phyloP scores from a whole-genome alignment of 345 rosid genomes.

The Litchi chinensis region DNA sequence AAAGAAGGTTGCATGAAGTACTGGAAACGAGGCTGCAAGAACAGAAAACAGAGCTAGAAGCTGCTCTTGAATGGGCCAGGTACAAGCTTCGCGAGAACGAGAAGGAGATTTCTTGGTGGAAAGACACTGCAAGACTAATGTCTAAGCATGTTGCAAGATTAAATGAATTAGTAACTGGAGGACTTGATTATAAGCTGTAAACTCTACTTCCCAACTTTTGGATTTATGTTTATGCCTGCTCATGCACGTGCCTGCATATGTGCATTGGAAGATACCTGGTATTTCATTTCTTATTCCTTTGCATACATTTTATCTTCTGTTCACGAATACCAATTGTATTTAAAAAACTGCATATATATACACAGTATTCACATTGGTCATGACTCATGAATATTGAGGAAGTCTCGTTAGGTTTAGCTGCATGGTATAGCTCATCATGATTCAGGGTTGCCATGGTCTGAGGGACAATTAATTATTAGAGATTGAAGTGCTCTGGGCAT shows the following conservation, averaged over 20 bases:
- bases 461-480: no score
- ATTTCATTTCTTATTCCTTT: background rate
- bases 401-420: background rate
- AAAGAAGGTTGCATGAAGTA: slow-evolving; percentile 65
- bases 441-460: background rate
- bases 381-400: background rate
- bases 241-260: background rate
- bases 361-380: background rate
- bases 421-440: background rate
- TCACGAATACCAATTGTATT: no score
- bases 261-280: background rate
- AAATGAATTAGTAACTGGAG: background rate
- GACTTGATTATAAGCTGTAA: background rate
- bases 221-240: background rate
- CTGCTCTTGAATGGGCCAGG: slow-evolving; percentile 43
- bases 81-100: slow-evolving; percentile 60
- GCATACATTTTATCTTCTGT: background rate
- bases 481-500: background rate
- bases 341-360: background rate
- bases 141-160: slow-evolving; percentile 45
- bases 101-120: slow-evolving; percentile 76
- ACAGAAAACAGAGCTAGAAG: slow-evolving; percentile 66
- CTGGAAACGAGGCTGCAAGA: slow-evolving; percentile 68
- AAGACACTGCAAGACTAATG: slow-evolving; percentile 58
- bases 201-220: background rate